Evolutionary conservation across 2,329 filamentous ascomycete species (phyloP).

Genomic region (Penicillium griseofulvum): DNA sequence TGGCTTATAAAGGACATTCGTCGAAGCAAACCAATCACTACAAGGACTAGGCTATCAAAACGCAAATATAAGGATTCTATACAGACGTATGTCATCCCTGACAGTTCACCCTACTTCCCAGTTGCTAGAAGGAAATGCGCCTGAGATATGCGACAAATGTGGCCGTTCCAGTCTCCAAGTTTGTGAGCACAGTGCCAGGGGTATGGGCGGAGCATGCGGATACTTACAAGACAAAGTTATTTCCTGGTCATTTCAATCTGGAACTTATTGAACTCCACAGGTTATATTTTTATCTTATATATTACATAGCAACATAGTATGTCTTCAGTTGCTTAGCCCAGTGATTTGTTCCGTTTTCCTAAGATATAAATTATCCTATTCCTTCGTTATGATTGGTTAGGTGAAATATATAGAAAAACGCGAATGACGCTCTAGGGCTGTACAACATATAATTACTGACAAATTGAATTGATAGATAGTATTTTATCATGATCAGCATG

Average conservation of each 20-base stretch:
- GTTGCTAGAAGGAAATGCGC: constrained; percentile 1
- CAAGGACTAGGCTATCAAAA: neutral
- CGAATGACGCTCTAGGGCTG: too few relatives aligned
- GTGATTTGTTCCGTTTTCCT: too few relatives aligned
- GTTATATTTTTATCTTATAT: neutral
- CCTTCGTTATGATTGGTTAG: too few relatives aligned
- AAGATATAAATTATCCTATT: too few relatives aligned
- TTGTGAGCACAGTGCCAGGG: neutral
- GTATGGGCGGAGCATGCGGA: neutral
- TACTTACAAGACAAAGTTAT: constrained; percentile 13
- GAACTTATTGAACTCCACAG: neutral
- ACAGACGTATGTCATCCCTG: neutral
- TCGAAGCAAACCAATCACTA: neutral
- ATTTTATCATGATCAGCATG: too few relatives aligned
- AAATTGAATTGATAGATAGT: too few relatives aligned
- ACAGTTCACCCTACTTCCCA: too few relatives aligned
- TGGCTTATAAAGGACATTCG: neutral
- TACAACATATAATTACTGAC: too few relatives aligned
- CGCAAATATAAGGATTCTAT: neutral
- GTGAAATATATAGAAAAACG: too few relatives aligned
- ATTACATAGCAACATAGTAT: too few relatives aligned
- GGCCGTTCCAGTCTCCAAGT: constrained; percentile 8
- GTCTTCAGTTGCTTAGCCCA: neutral
- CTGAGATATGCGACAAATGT: constrained; percentile 8
- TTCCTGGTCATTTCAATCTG: neutral